phyloP scores from a whole-genome alignment of 768 basidiomycete genomes.

The Podaxis rugospora region DNA sequence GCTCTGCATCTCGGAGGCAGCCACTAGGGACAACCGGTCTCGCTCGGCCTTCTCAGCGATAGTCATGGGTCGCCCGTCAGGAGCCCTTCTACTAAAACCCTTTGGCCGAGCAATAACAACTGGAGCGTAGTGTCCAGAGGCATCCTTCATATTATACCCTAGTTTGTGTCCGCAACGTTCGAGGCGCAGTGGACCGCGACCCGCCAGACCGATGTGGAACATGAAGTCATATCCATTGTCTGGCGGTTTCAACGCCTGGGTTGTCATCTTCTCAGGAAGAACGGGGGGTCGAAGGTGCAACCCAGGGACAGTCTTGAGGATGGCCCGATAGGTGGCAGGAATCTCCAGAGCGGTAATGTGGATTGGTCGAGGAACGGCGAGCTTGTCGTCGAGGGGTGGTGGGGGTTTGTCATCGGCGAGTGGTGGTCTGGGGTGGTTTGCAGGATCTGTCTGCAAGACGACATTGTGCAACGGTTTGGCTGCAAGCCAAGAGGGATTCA shows the following conservation, averaged over 20 bases:
- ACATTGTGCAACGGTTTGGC: slow-evolving; percentile 58
- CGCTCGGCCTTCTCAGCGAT: slow-evolving; percentile 23
- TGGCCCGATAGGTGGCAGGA: slow-evolving; percentile 54
- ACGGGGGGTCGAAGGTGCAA: slow-evolving; percentile 61
- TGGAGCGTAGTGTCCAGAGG: slow-evolving; percentile 52
- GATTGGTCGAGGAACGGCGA: slow-evolving; percentile 37
- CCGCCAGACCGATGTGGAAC: slow-evolving; percentile 67
- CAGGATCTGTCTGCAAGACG: slow-evolving; percentile 37
- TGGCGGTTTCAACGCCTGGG: slow-evolving; percentile 33
- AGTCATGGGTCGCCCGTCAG: slow-evolving; percentile 21
- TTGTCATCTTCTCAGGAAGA: slow-evolving; percentile 29
- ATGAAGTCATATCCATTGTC: slow-evolving; percentile 61
- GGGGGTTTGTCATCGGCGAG: slow-evolving; percentile 4
- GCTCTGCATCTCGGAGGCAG: slow-evolving; percentile 4
- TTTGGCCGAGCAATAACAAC: slow-evolving; percentile 36
- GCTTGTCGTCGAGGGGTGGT: slow-evolving; percentile 9
- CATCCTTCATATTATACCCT: slow-evolving; percentile 68
- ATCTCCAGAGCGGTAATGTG: slow-evolving; percentile 58
- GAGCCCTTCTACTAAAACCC: slow-evolving; percentile 35
- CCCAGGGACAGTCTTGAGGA: slow-evolving; percentile 50
- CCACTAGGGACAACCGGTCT: slow-evolving; percentile 12
- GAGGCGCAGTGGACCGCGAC: slow-evolving; percentile 57
- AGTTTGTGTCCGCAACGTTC: slow-evolving; percentile 64
- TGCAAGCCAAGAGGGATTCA: slow-evolving; percentile 73
- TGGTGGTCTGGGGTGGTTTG: slow-evolving; percentile 14